A percentile compares a stretch with the other conserved stretches of the same genome.
Evolutionary conservation across 495 filamentous ascomycete genomes (phyloP).

Genomic region (Parmelia sp.): DNA sequence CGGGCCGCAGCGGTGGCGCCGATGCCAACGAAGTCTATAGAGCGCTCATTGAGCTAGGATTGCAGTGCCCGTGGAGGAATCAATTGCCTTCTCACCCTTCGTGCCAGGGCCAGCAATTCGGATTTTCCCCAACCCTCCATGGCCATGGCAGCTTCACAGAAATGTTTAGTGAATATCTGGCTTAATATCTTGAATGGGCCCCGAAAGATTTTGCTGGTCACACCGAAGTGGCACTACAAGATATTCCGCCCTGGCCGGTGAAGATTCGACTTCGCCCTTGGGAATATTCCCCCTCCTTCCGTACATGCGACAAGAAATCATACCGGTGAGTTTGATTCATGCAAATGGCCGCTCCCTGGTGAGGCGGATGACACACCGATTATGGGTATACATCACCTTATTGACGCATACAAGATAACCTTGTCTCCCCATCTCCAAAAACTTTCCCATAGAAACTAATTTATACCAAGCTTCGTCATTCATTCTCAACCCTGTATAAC

Average conservation of each 20-base stretch:
- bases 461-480: neutral
- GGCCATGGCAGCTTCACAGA: neutral
- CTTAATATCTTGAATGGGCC: neutral
- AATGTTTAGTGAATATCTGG: neutral
- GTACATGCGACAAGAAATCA: neutral
- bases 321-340: neutral
- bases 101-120: neutral
- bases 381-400: neutral
- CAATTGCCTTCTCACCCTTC: neutral
- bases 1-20: conserved; percentile 6
- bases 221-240: conserved; percentile 3
- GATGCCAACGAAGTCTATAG: neutral
- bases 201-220: neutral
- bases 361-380: neutral
- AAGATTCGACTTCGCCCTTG: neutral
- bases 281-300: conserved; percentile 2
- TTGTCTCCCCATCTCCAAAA: neutral
- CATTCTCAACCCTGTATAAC: neutral
- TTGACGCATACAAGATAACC: neutral
- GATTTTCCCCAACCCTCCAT: neutral
- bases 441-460: neutral
- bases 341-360: neutral
- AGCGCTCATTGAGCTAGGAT: neutral
- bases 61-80: conserved; percentile 1
- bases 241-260: neutral